phyloP scores from a whole-genome alignment of 352 stramenopile species.

The Blastocystis sp. region DNA sequence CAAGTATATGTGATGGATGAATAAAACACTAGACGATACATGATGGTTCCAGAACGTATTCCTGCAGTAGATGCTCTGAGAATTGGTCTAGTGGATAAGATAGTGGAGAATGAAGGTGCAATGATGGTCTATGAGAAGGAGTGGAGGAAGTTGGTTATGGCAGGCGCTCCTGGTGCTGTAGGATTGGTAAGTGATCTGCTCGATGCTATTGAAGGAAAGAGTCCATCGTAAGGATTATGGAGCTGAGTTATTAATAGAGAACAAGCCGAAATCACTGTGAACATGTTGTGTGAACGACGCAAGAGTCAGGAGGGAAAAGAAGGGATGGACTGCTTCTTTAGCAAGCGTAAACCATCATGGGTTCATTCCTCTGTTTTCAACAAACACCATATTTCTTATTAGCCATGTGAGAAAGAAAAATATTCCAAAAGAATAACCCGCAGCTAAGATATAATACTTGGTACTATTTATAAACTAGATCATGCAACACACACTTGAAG shows the following conservation, averaged over 20 bases:
- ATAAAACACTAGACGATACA: not conserved
- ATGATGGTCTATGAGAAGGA: slow-evolving; percentile 14
- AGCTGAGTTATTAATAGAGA: not conserved
- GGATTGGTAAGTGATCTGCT: slow-evolving; percentile 32
- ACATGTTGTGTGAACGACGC: slow-evolving; percentile 57
- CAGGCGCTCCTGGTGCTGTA: slow-evolving; percentile 26
- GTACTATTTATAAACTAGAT: not conserved
- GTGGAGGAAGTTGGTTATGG: slow-evolving; percentile 37
- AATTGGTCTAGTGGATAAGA: slow-evolving; percentile 41
- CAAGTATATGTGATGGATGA: not conserved
- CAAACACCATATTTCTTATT: slow-evolving; percentile 54
- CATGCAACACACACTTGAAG: not conserved
- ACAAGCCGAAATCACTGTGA: slow-evolving; percentile 19
- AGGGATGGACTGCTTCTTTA: slow-evolving; percentile 63
- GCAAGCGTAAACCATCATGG: slow-evolving; percentile 49
- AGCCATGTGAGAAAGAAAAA: slow-evolving; percentile 61
- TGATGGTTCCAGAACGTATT: slow-evolving; percentile 64
- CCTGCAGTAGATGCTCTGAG: slow-evolving; percentile 4
- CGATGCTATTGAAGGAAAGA: slow-evolving; percentile 21
- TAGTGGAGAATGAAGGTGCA: slow-evolving; percentile 36
- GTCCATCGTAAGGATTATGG: not conserved
- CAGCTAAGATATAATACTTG: slow-evolving; percentile 53
- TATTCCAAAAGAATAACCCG: slow-evolving; percentile 62
- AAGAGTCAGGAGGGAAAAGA: slow-evolving; percentile 59
- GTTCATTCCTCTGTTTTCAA: slow-evolving; percentile 43